Percentiles rank a stretch among this genome's conserved stretches.
These are phyloP conservation scores for Ustilaginoidea virens DNA, from an alignment of 2,329 filamentous ascomycete genomes.

Conservation along the genomic window DNA sequence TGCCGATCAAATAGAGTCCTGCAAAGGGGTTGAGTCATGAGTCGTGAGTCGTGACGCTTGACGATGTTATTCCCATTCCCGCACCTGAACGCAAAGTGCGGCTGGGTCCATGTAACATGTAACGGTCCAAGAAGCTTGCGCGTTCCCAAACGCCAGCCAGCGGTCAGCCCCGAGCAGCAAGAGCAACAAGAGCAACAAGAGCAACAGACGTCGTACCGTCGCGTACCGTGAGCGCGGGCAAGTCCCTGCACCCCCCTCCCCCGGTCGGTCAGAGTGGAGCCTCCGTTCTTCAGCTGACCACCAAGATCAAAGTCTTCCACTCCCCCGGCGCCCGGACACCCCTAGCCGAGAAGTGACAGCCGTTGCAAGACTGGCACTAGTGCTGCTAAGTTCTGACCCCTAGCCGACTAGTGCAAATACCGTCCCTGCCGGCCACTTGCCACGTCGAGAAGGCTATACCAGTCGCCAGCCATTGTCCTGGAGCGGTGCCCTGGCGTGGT, in stretches of 20 bases:
- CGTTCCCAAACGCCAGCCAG: background rate
- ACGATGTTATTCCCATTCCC: too few relatives aligned
- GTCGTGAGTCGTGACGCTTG: too few relatives aligned
- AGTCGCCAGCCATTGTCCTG: constrained; percentile 6
- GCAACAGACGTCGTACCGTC: constrained; percentile 1
- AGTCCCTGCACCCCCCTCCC: background rate
- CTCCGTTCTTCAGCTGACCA: constrained; percentile 5
- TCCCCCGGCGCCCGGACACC: background rate
- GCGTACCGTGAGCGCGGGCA: too few relatives aligned
- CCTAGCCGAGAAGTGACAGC: constrained; percentile 5
- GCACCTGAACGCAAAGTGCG: background rate
- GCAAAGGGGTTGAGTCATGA: too few relatives aligned
- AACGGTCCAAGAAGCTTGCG: too few relatives aligned
- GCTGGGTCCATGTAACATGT: too few relatives aligned
- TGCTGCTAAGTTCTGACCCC: constrained; percentile 4
- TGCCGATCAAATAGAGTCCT: too few relatives aligned
- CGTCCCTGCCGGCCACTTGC: constrained; percentile 9
- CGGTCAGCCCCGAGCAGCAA: background rate
- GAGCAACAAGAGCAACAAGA: background rate
- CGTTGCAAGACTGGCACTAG: constrained; percentile 7
- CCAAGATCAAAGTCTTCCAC: background rate
- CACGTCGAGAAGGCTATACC: constrained; percentile 6
- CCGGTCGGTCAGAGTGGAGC: background rate
- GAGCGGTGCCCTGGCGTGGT: constrained; percentile 6
- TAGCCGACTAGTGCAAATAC: constrained; percentile 7